phyloP scores from a whole-genome alignment of 495 filamentous ascomycete genomes.

The Penicillium roqueforti region DNA sequence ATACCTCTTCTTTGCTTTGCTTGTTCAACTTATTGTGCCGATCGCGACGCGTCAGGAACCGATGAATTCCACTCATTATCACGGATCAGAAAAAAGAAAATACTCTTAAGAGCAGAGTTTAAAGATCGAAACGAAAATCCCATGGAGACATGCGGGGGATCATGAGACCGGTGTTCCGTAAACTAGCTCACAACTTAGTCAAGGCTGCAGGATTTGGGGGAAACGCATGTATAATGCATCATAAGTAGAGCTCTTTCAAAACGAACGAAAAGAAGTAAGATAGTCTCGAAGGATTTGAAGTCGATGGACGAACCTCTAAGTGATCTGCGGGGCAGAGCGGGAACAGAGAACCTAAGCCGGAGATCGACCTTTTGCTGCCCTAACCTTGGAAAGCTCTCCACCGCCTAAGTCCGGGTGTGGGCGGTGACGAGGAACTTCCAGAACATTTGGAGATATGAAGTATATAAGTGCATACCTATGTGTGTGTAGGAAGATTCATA shows the following conservation, averaged over 20 bases:
- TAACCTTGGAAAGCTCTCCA: neutral
- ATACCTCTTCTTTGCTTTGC: conserved; percentile 49
- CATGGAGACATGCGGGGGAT: conserved; percentile 27
- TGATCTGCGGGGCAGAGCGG: conserved; percentile 8
- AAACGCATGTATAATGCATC: conserved; percentile 24
- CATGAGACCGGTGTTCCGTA: conserved; percentile 11
- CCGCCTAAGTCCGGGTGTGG: neutral
- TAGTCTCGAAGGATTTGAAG: no score
- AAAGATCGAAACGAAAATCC: conserved; percentile 9
- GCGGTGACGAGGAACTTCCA: neutral
- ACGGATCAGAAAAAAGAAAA: neutral
- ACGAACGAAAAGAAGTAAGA: conserved; percentile 8
- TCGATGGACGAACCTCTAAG: neutral
- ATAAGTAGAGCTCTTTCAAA: conserved; percentile 27
- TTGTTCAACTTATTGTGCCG: conserved; percentile 52
- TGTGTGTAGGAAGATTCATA: neutral
- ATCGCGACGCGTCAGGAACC: conserved; percentile 72
- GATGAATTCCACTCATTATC: conserved; percentile 57
- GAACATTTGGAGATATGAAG: neutral
- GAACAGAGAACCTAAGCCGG: neutral
- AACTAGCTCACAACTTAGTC: conserved; percentile 15
- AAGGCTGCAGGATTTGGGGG: conserved; percentile 34
- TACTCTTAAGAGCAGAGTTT: neutral
- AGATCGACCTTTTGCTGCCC: neutral
- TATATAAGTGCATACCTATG: neutral